Evolutionary conservation across 495 filamentous ascomycete species (phyloP).

Genomic region (Ramalina intermedia): DNA sequence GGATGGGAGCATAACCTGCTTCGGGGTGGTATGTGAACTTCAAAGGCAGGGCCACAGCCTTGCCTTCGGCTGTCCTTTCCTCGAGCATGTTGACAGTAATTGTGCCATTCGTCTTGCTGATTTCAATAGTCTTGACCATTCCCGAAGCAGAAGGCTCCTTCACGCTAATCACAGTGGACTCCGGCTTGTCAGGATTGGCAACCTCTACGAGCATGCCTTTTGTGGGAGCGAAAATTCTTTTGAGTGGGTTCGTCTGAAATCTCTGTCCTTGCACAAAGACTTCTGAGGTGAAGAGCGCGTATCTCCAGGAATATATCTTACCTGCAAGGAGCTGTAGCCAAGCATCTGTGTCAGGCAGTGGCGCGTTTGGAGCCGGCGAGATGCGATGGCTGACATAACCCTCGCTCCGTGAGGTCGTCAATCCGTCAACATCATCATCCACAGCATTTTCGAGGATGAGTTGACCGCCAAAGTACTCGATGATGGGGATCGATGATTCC

Average conservation of each 20-base stretch:
- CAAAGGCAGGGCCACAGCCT: conserved; percentile 65
- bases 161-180: conserved; percentile 67
- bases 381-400: conserved; percentile 70
- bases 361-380: conserved; percentile 50
- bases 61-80: conserved; percentile 66
- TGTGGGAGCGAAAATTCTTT: conserved; percentile 72
- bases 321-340: conserved; percentile 91
- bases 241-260: conserved; percentile 93
- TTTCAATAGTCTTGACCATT: conserved; percentile 72
- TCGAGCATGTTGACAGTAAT: conserved; percentile 80
- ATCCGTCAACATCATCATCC: conserved; percentile 63
- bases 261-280: conserved; percentile 90
- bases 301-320: conserved; percentile 69
- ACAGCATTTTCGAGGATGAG: conserved; percentile 32
- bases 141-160: conserved; percentile 49
- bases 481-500: conserved; percentile 57
- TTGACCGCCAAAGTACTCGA: conserved; percentile 91
- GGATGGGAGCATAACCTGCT: conserved; percentile 85
- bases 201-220: conserved; percentile 84
- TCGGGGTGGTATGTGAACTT: conserved; percentile 87
- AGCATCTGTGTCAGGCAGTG: conserved; percentile 59
- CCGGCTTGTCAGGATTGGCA: conserved; percentile 56
- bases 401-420: conserved; percentile 59
- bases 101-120: conserved; percentile 55
- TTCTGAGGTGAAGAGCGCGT: conserved; percentile 94